Evolutionary conservation across 257 asterid genomes (phyloP), one percentile per base, ranked within the genome.

Genomic region (Ilex aquifolium): DNA sequence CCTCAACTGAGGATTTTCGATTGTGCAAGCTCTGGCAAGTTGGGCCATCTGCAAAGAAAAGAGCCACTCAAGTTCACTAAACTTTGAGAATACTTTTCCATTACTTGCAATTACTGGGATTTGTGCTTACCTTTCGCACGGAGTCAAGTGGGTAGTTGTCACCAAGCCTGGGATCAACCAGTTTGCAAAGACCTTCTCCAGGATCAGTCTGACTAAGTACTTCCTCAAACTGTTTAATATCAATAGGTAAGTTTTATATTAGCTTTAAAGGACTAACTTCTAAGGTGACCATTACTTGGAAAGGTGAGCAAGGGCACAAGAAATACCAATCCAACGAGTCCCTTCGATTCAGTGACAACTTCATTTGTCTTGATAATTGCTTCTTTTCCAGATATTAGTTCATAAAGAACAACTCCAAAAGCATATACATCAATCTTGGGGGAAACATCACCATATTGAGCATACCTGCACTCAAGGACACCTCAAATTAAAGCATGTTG

Each of bases 361-460:
- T 85, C 97, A 74, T 67, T 82, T 15, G 76, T 64, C 76, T 66
- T 90, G 48, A 85, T 69, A 36, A 85, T 82, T 65, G 97, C 97
- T 66, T 79, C 87, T 68, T 83, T 80, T 57, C 83, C 97, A 7
- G 97, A 85, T 74, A 90, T 82, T 58, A 90, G 63, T 31, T 85
- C 90, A 13, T 80, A 83, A 52, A 90, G 90, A 51, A 87, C 97
- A 17, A 90, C 97, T 6, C 97, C 97, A 30, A 87, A 85, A 32
- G 97, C 97, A 52, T 83, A 90, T 17, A 90, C 97, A 29, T 90
- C 97, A 6, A 79, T 69, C 72, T 85, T 90, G 1, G 86, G 80
- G 29, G 97, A 83, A 57, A 90, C 83, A 15, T 90, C 88, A 30
- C 97, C 97, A 61, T 80, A 85, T 42, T 90, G 95, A 0, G 88